Evolutionary conservation across 169 alveolate species (phyloP), one percentile per base, ranked within the genome.

Genomic region (Eimeria zaria): DNA sequence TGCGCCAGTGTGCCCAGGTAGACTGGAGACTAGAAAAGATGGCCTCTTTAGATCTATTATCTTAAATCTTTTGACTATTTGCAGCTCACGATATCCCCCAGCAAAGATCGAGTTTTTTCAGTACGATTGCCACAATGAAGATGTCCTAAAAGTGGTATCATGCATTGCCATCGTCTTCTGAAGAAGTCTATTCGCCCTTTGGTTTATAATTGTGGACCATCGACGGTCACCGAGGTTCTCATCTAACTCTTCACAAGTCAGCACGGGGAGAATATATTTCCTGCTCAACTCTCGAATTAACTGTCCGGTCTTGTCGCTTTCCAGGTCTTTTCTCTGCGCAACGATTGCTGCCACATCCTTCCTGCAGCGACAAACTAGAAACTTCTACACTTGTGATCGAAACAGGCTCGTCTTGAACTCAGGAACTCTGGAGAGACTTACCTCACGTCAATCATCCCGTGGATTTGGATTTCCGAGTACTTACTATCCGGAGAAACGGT

Each of bases 231-330:
- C 88, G 30, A 93, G 89, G 36, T 64, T 76, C 53, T 93, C 94
- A 51, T 80, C 96, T 20, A 93, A 71, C 87, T 93, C 96, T 55
- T 93, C 96, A 51, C 94, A 83, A 27, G 96, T 93, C 64, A 93
- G 30, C n/a, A 93, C 58, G 9, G 96, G 96, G 33, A 93, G 48
- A 30, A 93, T 48, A 76, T 93, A 93, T 51, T 18, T 64, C 80
- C 36, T 74, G 53, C 96, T 93, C 30, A 93, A 67, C 24, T 51
- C 76, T 24, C 69, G 41, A 24, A 87, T 62, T 48, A 87, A 44
- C 22, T 33, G 18, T 1, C 93, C 62, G 30, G 41, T 41, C 58
- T 1, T 41, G 36, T 24, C 3, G 64, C 46, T 36, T 41, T 87
- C 58, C 83, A 87, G 64, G 60, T 87, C 93, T 53, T 62, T 36